Evolutionary conservation across 495 filamentous ascomycete genomes (phyloP).

Genomic region (Talaromyces wortmannii): DNA sequence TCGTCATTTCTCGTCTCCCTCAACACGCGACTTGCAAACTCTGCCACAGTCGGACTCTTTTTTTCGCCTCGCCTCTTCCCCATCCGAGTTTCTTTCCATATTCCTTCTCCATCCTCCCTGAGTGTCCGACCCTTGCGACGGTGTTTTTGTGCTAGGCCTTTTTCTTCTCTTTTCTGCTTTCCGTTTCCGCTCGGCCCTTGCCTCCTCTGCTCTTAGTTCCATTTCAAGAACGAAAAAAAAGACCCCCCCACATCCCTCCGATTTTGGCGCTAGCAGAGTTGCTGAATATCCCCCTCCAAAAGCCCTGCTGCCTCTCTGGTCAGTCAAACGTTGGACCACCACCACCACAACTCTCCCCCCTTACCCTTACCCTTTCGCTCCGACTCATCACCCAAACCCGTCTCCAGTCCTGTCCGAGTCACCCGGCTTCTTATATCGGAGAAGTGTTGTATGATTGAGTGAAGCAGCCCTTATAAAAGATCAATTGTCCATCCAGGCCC

Average conservation of each 20-base stretch:
- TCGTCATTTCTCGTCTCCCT: constrained; percentile 3
- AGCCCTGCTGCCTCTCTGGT: constrained; percentile 4
- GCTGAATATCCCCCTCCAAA: not conserved
- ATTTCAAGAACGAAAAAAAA: not conserved
- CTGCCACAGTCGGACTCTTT: not conserved
- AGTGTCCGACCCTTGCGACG: not conserved
- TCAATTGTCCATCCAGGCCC: not conserved
- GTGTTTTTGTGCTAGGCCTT: no score
- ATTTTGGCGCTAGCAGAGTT: constrained; percentile 3
- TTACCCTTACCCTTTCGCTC: constrained; percentile 16
- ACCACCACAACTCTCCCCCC: constrained; percentile 15
- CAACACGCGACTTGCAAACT: constrained; percentile 6
- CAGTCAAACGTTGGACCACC: constrained; percentile 2
- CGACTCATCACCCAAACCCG: constrained; percentile 4
- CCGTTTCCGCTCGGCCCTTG: constrained; percentile 4
- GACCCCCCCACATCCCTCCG: constrained; percentile 3
- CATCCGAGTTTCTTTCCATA: constrained; percentile 2
- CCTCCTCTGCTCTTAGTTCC: not conserved
- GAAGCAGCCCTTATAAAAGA: no score
- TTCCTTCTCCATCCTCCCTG: constrained; percentile 13
- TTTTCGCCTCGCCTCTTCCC: not conserved
- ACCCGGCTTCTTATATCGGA: not conserved
- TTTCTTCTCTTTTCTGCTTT: constrained; percentile 6
- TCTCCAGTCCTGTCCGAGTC: constrained; percentile 4
- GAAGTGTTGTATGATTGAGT: not conserved